These are phyloP conservation scores for Venustampulla echinocandica DNA, from an alignment of 495 filamentous ascomycete species.

Conservation along the genomic window DNA sequence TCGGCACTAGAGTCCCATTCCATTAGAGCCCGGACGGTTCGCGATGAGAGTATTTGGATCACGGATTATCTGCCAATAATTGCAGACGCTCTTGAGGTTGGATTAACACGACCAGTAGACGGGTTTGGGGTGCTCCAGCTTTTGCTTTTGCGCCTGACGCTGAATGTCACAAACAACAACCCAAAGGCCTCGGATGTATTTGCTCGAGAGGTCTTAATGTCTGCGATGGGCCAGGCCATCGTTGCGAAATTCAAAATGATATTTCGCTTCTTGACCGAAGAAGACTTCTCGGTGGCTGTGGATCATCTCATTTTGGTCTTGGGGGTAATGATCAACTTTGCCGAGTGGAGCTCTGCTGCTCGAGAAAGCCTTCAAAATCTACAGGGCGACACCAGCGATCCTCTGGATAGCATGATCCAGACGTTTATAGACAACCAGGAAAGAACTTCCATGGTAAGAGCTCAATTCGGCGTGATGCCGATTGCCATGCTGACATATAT, in stretches of 20 bases:
- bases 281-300: slow-evolving; percentile 41
- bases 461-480: slow-evolving; percentile 23
- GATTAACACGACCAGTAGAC: slow-evolving; percentile 10
- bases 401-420: slow-evolving; percentile 38
- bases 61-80: slow-evolving; percentile 24
- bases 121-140: slow-evolving; percentile 11
- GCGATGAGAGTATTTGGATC: slow-evolving; percentile 25
- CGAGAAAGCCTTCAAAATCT: slow-evolving; percentile 29
- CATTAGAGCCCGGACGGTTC: slow-evolving; percentile 23
- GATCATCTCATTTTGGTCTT: slow-evolving; percentile 71
- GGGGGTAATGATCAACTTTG: slow-evolving; percentile 83
- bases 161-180: slow-evolving; percentile 86
- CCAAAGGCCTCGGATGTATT: slow-evolving; percentile 56
- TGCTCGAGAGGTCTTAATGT: slow-evolving; percentile 35
- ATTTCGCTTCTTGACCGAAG: slow-evolving; percentile 31
- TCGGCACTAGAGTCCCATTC: slow-evolving; percentile 59
- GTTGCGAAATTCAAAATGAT: slow-evolving; percentile 29
- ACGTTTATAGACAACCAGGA: slow-evolving; percentile 45
- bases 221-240: slow-evolving; percentile 25
- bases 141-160: slow-evolving; percentile 55
- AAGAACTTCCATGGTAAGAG: slow-evolving; percentile 42
- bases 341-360: slow-evolving; percentile 59
- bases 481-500: neutral
- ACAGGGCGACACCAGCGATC: slow-evolving; percentile 20
- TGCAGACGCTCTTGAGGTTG: slow-evolving; percentile 11